Base-by-base conservation (phyloP, 208 protist genomes). In the Wallacemonas sp. region DNA sequence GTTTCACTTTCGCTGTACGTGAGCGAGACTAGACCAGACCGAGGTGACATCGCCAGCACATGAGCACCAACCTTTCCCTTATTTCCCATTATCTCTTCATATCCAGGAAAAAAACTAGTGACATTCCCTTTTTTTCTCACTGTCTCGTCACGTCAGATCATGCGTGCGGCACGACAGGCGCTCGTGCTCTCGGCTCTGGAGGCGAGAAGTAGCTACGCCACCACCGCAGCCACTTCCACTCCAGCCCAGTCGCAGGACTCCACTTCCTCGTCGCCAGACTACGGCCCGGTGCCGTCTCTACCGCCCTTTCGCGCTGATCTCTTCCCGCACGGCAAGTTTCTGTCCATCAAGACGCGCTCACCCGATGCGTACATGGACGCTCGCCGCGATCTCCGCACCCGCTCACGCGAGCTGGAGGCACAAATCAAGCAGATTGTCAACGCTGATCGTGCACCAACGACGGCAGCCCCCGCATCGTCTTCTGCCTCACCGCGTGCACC, bases 271-370 rank as follows among this genome's bases (percentile, higher is more conserved):
- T 36, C 23, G 11, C 17, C 23, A 16, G 23, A 32, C 39, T 32
- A 43, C 29, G 61, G 39, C 16, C 39, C 62, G n/a, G 47, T 68
- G 0, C 44, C 48, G 6, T 9, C 41, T 9, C 4, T 81, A 5
- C 74, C 82, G 1, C 47, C 63, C 19, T 90, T 93, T 52, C 80
- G 73, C 19, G 81, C 87, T 17, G 47, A 77, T 9, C 72, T 70
- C 0, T 93, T 91, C 33, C 70, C 70, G 43, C 72, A 80, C 19
- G 87, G 87, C 27, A 93, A 91, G 57, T 93, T 91, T 62, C 78
- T 93, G 29, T 90, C 87, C 11, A 84, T 93, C 44, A 84, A 89
- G 54, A 86, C 68, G 9, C 81, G 87, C 33, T 81, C 75, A 0
- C 60, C 77, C 2, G 84, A 87, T 17, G 72, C 41, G 17, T 91